Base-by-base conservation (phyloP, 2,329 filamentous ascomycete genomes). In the Alternaria sp. region DNA sequence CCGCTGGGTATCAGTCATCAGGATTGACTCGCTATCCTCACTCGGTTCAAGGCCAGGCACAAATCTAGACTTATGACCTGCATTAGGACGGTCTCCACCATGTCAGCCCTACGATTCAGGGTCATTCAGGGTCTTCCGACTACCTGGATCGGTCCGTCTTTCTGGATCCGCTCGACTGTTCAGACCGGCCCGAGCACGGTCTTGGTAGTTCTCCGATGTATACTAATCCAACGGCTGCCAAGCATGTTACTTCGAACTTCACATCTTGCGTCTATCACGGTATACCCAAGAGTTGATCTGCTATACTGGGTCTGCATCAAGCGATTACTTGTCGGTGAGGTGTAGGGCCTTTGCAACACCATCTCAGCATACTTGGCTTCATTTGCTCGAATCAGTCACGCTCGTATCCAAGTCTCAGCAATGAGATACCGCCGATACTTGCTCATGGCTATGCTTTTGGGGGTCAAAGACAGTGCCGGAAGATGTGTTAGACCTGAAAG, bases 201-300 rank as follows among this genome's bases (percentile, higher is more conserved):
- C 28, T 37, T 37, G 5, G 15, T 21, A 53, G 15, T 20, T 1
- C 5, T 37, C 28, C 28, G 21, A 7, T 12, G 14, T 10, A 53
- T 30, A 53, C 20, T 53, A 30, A 20, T 37, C 28, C 28, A 11
- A 37, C 21, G n/a, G 21, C 28, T 37, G 49, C 49, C 49, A 53
- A 53, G 28, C 12, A n/a, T 10, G 49, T 30, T 18, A 37, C 20
- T 20, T 53, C 28, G 49, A 12, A 23, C 20, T 53, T 53, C 14
- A 8, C 28, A 37, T 23, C 21, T 53, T 37, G 6, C 20, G 14
- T 18, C 49, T 5, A 33, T 11, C 28, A 25, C 1, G 37, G 20
- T 53, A 53, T 37, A 3, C 8, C 4, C 20, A 11, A 18, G 15
- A 8, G 10, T 3, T 41, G 6, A 9, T 15, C 6, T 6, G 8